A percentile compares a stretch with the other conserved stretches of the same genome.
phyloP scores from a whole-genome alignment of 2,329 filamentous ascomycete species.

The Fusarium neocosmosporiellum region DNA sequence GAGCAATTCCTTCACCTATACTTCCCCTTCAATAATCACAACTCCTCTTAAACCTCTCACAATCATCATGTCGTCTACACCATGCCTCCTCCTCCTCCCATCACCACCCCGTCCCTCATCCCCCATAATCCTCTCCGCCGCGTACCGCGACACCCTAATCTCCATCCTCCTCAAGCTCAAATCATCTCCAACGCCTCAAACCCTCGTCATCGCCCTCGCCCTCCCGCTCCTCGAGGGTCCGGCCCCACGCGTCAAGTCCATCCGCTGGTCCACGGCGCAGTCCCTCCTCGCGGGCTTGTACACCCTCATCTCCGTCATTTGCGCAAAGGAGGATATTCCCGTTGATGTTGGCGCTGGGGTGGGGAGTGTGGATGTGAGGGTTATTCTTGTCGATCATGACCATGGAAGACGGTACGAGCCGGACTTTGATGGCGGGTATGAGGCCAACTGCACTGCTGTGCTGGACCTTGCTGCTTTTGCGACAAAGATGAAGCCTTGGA shows the following conservation, averaged over 20 bases:
- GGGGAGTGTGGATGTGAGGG: slow-evolving; percentile 79
- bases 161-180: slow-evolving; percentile 64
- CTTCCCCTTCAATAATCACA: not conserved
- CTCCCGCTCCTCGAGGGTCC: slow-evolving; percentile 69
- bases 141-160: slow-evolving; percentile 70
- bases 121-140: slow-evolving; percentile 63
- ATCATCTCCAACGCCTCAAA: slow-evolving; percentile 40
- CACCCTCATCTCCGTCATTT: slow-evolving; percentile 79
- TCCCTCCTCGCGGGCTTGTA: slow-evolving; percentile 82
- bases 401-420: slow-evolving; percentile 45
- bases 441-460: slow-evolving; percentile 59
- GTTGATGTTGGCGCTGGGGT: slow-evolving; percentile 66
- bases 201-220: slow-evolving; percentile 68
- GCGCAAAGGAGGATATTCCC: slow-evolving; percentile 69
- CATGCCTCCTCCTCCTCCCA: slow-evolving; percentile 69
- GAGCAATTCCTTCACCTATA: not conserved
- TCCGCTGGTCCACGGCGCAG: slow-evolving; percentile 76
- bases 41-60: not conserved
- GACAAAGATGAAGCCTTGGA: slow-evolving; percentile 69
- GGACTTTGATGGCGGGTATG: slow-evolving; percentile 52
- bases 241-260: slow-evolving; percentile 55
- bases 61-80: slow-evolving; percentile 2
- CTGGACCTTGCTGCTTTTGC: slow-evolving; percentile 65
- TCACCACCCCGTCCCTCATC: slow-evolving; percentile 68
- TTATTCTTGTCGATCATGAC: slow-evolving; percentile 77